Base-by-base conservation (phyloP, 2,329 filamentous ascomycete genomes). In the Neofusicoccum umdonicola region DNA sequence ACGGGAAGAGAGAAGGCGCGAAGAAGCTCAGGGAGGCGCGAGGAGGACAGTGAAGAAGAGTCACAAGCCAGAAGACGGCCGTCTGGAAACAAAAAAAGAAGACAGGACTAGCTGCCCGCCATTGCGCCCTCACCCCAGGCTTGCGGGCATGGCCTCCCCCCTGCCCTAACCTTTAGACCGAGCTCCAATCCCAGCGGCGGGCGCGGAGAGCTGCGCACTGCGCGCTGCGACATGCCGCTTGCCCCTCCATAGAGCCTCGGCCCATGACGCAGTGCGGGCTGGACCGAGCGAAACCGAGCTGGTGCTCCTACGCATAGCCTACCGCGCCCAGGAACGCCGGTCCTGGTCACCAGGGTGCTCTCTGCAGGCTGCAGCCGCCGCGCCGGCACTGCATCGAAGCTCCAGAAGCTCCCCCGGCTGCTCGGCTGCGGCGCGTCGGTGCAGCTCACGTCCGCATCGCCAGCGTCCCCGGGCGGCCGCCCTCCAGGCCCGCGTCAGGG, bases 261-360 rank as follows among this genome's bases (percentile, higher is more conserved):
- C 61, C 56, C 61, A 63, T 63, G 45, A 63, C 61, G 61, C 61
- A 63, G 37, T 13, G 58, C 56, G 56, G 56, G 56, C 56, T 60
- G 56, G 56, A 60, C 56, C 56, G 56, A 60, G 47, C 42, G 56
- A 60, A 60, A 60, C 56, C 56, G 56, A 60, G 56, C 44, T 31
- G 27, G 27, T 31, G 27, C 27, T 31, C 22, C 58, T 17, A 62
- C 22, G 31, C 17, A 15, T 51, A 62, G 45, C 58, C 47, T 62
- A 41, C 56, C 56, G 34, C 41, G 19, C 12, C 47, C 27, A 31
- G 27, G 27, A 31, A 31, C 27, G 6, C 4, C 27, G 27, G 22
- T 22, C 22, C 22, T 22, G 22, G 22, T 22, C 22, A 22, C 22
- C 22, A 22, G 22, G 22, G 22, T 22, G 22, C 22, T 22, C 22